These are phyloP conservation scores for Miscanthus lutarioriparius DNA, from an alignment of 176 grass and related monocot genomes.

Conservation along the genomic window DNA sequence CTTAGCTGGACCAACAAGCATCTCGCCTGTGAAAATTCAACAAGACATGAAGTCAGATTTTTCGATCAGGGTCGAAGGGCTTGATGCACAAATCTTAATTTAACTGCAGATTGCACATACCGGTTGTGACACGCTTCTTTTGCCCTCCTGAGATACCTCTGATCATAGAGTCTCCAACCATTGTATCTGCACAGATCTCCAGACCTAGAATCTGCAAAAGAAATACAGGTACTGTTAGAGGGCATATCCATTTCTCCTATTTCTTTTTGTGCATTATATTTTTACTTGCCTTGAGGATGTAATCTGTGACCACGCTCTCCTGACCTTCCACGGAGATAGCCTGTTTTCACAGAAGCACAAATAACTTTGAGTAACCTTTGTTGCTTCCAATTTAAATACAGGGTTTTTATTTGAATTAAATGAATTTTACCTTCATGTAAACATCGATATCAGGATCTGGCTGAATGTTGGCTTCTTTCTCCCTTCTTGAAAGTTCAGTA, in stretches of 20 bases:
- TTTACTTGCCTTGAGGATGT: conserved; percentile 81
- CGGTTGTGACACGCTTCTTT: conserved; percentile 95
- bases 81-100: conserved; percentile 13
- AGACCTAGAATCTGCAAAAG: conserved; percentile 74
- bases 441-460: conserved; percentile 93
- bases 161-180: conserved; percentile 93
- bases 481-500: conserved; percentile 83
- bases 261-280: background rate
- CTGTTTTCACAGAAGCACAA: conserved; percentile 40
- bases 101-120: conserved; percentile 40
- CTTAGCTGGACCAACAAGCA: conserved; percentile 95
- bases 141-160: conserved; percentile 94
- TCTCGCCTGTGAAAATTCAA: conserved; percentile 65
- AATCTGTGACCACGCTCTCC: conserved; percentile 88
- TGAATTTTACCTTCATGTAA: conserved; percentile 76
- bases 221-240: background rate
- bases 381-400: background rate
- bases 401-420: background rate
- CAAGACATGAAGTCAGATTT: conserved; percentile 26
- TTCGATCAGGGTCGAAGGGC: background rate
- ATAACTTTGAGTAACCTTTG: conserved; percentile 10
- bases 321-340: conserved; percentile 94
- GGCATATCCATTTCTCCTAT: background rate
- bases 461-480: conserved; percentile 86
- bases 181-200: conserved; percentile 92